phyloP scores from a whole-genome alignment of 148 eudicot genomes.

The Spergularia marina region DNA sequence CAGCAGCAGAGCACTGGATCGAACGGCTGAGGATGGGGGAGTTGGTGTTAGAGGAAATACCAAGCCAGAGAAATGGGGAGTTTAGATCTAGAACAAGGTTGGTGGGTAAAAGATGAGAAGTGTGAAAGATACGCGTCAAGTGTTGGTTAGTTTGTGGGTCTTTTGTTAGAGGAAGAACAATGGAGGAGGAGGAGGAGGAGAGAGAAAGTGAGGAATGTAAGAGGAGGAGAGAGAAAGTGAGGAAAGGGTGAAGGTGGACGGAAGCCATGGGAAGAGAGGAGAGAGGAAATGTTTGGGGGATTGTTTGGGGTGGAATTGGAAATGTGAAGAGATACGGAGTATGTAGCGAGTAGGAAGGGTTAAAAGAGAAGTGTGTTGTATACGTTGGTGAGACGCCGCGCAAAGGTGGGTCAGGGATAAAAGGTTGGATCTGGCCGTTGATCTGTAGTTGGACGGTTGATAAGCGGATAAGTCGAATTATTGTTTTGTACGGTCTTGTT shows the following conservation, averaged over 20 bases:
- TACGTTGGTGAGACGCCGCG: conserved; percentile 32
- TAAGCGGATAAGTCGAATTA: neutral
- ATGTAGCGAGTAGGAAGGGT: neutral
- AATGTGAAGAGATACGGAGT: neutral
- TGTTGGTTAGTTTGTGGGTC: conserved; percentile 38
- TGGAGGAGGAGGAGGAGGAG: conserved; percentile 29
- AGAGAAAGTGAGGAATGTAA: conserved; percentile 6
- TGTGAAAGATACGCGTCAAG: conserved; percentile 28
- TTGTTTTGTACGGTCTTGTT: no score
- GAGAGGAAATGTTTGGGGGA: neutral
- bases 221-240: conserved; percentile 10
- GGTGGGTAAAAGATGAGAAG: conserved; percentile 15
- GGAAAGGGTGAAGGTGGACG: neutral
- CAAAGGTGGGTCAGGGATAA: neutral
- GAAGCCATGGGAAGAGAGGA: neutral
- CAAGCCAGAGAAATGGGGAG: conserved; percentile 38
- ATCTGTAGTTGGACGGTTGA: conserved; percentile 20
- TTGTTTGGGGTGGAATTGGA: neutral
- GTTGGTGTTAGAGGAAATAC: conserved; percentile 1
- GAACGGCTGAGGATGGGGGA: conserved; percentile 40
- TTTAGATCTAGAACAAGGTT: conserved; percentile 49
- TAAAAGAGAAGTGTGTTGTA: neutral
- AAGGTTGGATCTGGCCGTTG: neutral
- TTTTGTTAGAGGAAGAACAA: conserved; percentile 40
- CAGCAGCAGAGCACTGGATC: conserved; percentile 46